Evolutionary conservation across 2,329 filamentous ascomycete genomes (phyloP).

Genomic region (Sporothrix protearum): DNA sequence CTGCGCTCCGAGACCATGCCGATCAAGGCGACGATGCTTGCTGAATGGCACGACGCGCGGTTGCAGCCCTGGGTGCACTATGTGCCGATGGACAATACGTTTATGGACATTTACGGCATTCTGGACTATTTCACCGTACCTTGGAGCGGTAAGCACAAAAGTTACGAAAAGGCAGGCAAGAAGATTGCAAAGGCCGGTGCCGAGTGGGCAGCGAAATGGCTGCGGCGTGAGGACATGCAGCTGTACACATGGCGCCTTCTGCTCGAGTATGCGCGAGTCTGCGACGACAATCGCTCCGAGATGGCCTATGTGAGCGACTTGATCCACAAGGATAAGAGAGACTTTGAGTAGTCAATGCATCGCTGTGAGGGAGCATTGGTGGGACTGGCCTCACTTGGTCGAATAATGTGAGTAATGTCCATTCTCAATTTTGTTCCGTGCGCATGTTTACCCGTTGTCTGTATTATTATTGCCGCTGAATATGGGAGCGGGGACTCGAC

Average conservation of each 20-base stretch:
- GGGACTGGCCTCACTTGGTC: neutral
- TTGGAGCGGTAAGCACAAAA: conserved; percentile 35
- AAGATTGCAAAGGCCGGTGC: conserved; percentile 59
- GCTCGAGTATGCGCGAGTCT: conserved; percentile 54
- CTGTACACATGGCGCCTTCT: conserved; percentile 62
- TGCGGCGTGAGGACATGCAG: conserved; percentile 62
- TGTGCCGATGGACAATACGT: conserved; percentile 65
- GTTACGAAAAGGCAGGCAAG: conserved; percentile 50
- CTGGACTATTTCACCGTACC: conserved; percentile 59
- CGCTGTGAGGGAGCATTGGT: neutral
- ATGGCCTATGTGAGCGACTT: conserved; percentile 40
- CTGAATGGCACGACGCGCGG: conserved; percentile 71
- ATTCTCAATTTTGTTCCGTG: neutral
- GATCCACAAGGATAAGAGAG: no score
- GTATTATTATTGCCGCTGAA: neutral
- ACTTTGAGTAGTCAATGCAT: no score
- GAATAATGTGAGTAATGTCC: neutral
- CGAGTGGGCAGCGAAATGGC: conserved; percentile 58
- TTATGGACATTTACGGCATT: conserved; percentile 61
- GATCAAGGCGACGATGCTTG: conserved; percentile 68
- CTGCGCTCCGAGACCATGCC: conserved; percentile 60
- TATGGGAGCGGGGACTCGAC: neutral
- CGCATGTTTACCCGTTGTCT: neutral
- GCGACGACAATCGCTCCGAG: conserved; percentile 43
- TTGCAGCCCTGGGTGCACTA: conserved; percentile 70